Evolutionary conservation across 2,329 filamentous ascomycete genomes (phyloP).

Genomic region (Bipolaris gigantea): DNA sequence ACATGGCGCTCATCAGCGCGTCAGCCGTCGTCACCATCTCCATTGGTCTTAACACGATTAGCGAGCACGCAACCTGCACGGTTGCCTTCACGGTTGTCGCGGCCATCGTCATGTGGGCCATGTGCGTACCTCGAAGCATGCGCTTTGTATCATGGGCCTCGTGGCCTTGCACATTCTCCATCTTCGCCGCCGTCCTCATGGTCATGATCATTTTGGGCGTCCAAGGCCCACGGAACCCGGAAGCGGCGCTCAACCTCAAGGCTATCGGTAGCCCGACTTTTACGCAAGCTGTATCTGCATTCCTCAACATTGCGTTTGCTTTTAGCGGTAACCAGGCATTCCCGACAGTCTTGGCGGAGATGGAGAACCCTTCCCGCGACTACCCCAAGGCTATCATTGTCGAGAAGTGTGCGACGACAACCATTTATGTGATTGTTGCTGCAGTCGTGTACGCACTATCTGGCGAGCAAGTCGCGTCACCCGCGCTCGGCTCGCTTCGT

Average conservation of each 20-base stretch:
- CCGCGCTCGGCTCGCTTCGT: slow-evolving; percentile 28
- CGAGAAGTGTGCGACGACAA: slow-evolving; percentile 28
- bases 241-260: slow-evolving; percentile 27
- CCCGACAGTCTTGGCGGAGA: slow-evolving; percentile 31
- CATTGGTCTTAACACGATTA: slow-evolving; percentile 34
- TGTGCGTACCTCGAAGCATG: slow-evolving; percentile 33
- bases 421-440: slow-evolving; percentile 28
- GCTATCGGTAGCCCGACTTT: slow-evolving; percentile 28
- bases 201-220: slow-evolving; percentile 34
- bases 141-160: slow-evolving; percentile 34
- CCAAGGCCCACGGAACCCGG: slow-evolving; percentile 24
- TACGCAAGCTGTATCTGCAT: slow-evolving; percentile 25
- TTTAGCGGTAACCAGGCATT: slow-evolving; percentile 36
- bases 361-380: slow-evolving; percentile 32
- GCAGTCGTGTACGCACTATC: slow-evolving; percentile 29
- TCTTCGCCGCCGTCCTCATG: slow-evolving; percentile 27
- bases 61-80: slow-evolving; percentile 33
- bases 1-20: slow-evolving; percentile 34
- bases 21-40: slow-evolving; percentile 33
- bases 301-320: slow-evolving; percentile 35
- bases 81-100: slow-evolving; percentile 31
- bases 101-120: slow-evolving; percentile 31
- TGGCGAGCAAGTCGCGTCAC: slow-evolving; percentile 30
- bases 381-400: slow-evolving; percentile 32
- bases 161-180: slow-evolving; percentile 30